A percentile compares a stretch with the other conserved stretches of the same genome.
Conservation (phyloP, 176 grass and related monocot genomes). For the Triticum dicoccoides region DNA sequence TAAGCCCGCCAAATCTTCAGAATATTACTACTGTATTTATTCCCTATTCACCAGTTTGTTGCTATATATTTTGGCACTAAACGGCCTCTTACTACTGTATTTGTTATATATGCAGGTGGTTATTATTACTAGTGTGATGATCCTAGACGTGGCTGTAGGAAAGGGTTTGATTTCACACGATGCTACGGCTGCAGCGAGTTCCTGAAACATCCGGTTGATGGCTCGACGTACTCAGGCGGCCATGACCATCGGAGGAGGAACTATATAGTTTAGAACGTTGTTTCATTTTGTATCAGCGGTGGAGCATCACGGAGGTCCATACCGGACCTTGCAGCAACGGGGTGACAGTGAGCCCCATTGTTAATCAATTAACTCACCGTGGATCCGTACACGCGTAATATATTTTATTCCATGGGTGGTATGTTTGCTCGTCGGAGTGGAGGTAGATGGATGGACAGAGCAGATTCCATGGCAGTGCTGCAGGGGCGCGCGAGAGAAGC, state of each 20-base stretch:
- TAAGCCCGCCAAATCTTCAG: neutral
- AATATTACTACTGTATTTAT: too few relatives aligned
- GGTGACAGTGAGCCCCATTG: too few relatives aligned
- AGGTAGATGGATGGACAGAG: too few relatives aligned
- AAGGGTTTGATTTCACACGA: neutral
- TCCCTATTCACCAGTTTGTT: neutral
- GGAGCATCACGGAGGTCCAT: too few relatives aligned
- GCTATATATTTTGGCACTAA: neutral
- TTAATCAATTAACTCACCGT: too few relatives aligned
- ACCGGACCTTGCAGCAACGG: too few relatives aligned
- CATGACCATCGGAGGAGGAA: neutral
- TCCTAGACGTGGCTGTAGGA: neutral
- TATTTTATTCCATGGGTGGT: too few relatives aligned
- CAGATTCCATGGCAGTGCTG: too few relatives aligned
- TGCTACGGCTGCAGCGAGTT: conserved; percentile 4
- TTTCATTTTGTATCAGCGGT: too few relatives aligned
- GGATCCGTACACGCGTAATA: too few relatives aligned
- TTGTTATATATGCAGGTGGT: neutral
- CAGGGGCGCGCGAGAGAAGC: too few relatives aligned
- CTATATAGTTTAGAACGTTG: neutral
- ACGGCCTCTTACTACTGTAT: neutral
- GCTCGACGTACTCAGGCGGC: neutral
- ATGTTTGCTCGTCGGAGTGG: too few relatives aligned
- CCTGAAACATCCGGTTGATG: conserved; percentile 7
- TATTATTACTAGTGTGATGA: neutral